phyloP scores from a whole-genome alignment of 495 filamentous ascomycete species.

The Aspergillus wentii region DNA sequence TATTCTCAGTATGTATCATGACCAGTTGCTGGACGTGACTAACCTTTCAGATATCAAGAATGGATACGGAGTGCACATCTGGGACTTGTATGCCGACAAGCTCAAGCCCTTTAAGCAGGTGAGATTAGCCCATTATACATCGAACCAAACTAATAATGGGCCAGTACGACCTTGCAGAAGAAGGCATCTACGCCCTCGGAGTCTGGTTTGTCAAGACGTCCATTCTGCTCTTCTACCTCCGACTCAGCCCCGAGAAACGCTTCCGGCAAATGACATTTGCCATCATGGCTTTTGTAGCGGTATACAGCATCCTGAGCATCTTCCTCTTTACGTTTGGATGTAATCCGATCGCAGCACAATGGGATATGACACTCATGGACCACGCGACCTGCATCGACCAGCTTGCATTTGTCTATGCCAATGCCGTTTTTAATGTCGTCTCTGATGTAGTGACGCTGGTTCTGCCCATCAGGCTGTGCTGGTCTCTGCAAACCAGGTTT shows the following conservation, averaged over 20 bases:
- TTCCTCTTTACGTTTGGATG: constrained; percentile 8
- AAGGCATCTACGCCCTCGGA: constrained; percentile 7
- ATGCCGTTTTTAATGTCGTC: constrained; percentile 7
- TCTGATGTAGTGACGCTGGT: constrained; percentile 6
- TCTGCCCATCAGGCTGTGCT: constrained; percentile 7
- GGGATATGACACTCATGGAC: constrained; percentile 6
- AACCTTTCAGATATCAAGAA: constrained; percentile 5
- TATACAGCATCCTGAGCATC: constrained; percentile 11
- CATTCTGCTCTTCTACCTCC: constrained; percentile 33
- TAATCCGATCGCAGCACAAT: constrained; percentile 1
- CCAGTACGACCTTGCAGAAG: constrained; percentile 7
- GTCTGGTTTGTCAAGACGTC: constrained; percentile 23
- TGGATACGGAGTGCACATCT: constrained; percentile 16
- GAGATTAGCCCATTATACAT: not conserved
- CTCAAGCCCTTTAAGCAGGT: constrained; percentile 8
- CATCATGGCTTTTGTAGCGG: constrained; percentile 12
- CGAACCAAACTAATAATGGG: not conserved
- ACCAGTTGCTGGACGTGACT: no score
- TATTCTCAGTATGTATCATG: constrained; percentile 4
- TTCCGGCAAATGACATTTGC: constrained; percentile 12
- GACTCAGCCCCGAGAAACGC: constrained; percentile 24
- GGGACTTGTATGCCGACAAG: constrained; percentile 7
- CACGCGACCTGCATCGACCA: constrained; percentile 4
- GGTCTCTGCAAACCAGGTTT: constrained; percentile 3
- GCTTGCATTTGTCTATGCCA: constrained; percentile 8